A percentile compares a stretch with the other conserved stretches of the same genome.
These are phyloP conservation scores for Begonia fuchsioides DNA, from an alignment of 306 rosid species.

Conservation along the genomic window DNA sequence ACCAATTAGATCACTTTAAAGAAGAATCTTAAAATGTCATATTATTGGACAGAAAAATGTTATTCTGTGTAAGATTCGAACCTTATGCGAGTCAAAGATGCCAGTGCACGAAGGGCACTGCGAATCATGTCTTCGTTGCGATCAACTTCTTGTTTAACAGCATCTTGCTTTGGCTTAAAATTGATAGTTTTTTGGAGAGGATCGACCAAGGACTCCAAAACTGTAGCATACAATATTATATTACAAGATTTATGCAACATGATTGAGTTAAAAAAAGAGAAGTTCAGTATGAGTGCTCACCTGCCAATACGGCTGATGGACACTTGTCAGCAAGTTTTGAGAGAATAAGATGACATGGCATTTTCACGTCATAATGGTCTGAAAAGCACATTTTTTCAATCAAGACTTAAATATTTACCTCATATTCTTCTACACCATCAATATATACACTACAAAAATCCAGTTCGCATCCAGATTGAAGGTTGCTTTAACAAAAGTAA, in stretches of 20 bases:
- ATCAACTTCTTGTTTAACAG: conserved; percentile 99
- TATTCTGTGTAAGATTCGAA: conserved; percentile 22
- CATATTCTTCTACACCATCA: too few species aligned
- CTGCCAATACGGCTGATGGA: conserved; percentile 91
- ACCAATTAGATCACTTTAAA: too few species aligned
- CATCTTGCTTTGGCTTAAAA: conserved; percentile 94
- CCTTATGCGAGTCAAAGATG: conserved; percentile 90
- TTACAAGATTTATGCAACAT: conserved; percentile 5
- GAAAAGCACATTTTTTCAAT: conserved; percentile 7
- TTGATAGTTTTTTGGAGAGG: conserved; percentile 94
- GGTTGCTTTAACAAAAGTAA: neutral
- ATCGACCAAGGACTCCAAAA: conserved; percentile 93
- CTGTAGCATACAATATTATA: conserved; percentile 42
- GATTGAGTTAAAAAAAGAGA: neutral
- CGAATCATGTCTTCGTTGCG: conserved; percentile 99
- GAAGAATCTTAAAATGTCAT: too few species aligned
- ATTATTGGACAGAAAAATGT: neutral
- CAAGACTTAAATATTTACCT: too few species aligned
- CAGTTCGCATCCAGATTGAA: neutral
- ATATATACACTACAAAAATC: too few species aligned
- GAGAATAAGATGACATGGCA: conserved; percentile 99
- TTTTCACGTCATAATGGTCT: conserved; percentile 98
- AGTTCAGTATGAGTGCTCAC: conserved; percentile 28
- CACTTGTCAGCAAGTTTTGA: conserved; percentile 94
- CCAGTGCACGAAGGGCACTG: conserved; percentile 94